Evolutionary conservation across 495 filamentous ascomycete species (phyloP).

Genomic region (Xylaria curta): DNA sequence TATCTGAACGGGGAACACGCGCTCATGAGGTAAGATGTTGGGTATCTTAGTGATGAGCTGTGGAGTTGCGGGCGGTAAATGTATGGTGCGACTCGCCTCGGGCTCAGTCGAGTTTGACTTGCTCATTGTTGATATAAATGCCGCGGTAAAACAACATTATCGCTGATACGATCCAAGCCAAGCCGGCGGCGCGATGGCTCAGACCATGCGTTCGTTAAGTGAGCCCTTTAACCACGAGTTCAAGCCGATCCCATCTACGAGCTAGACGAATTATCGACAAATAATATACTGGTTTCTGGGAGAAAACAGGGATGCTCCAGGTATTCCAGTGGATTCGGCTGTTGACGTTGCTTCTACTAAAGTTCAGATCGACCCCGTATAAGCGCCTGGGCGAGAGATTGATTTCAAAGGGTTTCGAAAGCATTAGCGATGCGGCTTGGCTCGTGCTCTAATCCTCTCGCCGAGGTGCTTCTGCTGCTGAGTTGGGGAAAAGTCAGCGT

Average conservation of each 20-base stretch:
- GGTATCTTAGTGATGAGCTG: slow-evolving; percentile 57
- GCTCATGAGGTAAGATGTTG: slow-evolving; percentile 66
- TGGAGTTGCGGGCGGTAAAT: slow-evolving; percentile 37
- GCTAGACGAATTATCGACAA: neutral
- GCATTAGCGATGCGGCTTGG: slow-evolving; percentile 15
- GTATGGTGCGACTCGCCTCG: slow-evolving; percentile 35
- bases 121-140: slow-evolving; percentile 31
- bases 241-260: neutral
- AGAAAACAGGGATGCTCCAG: neutral
- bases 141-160: slow-evolving; percentile 23
- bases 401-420: slow-evolving; percentile 21
- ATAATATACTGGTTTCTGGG: neutral
- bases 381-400: slow-evolving; percentile 3
- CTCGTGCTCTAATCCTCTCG: neutral
- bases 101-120: slow-evolving; percentile 40
- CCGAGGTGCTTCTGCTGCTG: neutral
- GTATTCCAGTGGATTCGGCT: neutral
- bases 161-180: slow-evolving; percentile 17
- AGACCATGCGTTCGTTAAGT: slow-evolving; percentile 3
- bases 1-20: slow-evolving; percentile 92
- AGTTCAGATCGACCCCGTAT: neutral
- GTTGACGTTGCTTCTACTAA: neutral
- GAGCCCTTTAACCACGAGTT: neutral
- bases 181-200: slow-evolving; percentile 3
- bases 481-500: neutral